A percentile compares a stretch with the other conserved stretches of the same genome.
Conservation (phyloP, 768 basidiomycete species). For the Agaricus sinodeliciosus region DNA sequence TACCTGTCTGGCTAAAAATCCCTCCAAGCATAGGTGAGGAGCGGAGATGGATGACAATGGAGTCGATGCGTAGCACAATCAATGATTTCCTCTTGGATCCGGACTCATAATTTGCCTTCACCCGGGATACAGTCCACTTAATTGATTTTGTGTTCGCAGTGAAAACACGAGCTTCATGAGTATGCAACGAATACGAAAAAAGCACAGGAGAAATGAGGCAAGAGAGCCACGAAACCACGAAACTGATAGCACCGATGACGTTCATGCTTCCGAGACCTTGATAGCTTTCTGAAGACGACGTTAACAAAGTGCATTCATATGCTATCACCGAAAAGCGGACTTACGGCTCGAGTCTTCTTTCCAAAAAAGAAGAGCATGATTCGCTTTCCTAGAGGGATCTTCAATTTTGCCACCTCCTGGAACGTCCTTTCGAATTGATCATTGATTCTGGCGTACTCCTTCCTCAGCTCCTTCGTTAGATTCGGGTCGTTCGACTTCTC, state of each 20-base stretch:
- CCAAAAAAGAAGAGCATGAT: constrained; percentile 4
- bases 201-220: neutral
- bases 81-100: constrained; percentile 3
- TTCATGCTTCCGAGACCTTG: neutral
- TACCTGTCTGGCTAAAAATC: constrained; percentile 33
- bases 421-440: constrained; percentile 15
- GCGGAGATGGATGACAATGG: neutral
- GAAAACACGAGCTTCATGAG: too few relatives aligned
- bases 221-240: neutral
- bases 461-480: constrained; percentile 2
- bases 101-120: neutral
- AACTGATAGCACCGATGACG: neutral
- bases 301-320: neutral
- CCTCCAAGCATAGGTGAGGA: neutral
- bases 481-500: constrained; percentile 7
- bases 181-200: neutral
- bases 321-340: neutral
- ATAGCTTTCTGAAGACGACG: constrained; percentile 3
- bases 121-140: too few relatives aligned
- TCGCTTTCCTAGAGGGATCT: constrained; percentile 4
- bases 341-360: neutral
- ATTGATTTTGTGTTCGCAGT: too few relatives aligned
- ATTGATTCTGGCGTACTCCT: constrained; percentile 5
- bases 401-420: constrained; percentile 12
- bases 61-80: neutral